phyloP scores from a whole-genome alignment of 768 basidiomycete species.

The Xerocomellus amylosporus region DNA sequence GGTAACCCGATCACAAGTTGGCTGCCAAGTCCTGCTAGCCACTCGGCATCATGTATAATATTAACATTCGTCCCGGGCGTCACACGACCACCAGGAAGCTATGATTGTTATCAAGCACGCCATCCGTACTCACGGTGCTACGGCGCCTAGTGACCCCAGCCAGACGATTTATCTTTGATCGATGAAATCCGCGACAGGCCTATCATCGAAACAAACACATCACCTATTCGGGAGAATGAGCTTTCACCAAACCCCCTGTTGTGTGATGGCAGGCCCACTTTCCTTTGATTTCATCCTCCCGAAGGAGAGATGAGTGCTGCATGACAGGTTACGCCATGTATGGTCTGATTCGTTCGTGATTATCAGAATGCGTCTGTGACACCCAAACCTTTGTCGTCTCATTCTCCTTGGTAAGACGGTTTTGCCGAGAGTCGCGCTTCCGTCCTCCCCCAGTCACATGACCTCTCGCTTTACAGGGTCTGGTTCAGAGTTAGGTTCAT shows the following conservation, averaged over 20 bases:
- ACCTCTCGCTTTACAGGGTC: background rate
- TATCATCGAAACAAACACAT: background rate
- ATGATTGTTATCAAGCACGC: background rate
- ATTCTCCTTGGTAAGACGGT: background rate
- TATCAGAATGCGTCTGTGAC: background rate
- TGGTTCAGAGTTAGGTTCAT: background rate
- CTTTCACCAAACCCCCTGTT: background rate
- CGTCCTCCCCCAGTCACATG: background rate
- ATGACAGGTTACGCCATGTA: too few species aligned
- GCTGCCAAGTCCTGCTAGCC: background rate
- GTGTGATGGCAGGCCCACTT: background rate
- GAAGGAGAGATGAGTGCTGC: background rate
- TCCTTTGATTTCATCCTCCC: background rate
- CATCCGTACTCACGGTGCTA: background rate
- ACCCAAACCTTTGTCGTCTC: background rate
- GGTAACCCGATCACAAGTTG: background rate
- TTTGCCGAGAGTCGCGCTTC: background rate
- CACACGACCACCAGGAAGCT: background rate
- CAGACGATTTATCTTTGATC: background rate
- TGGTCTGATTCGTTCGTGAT: background rate
- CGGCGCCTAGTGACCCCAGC: background rate
- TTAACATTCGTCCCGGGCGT: background rate
- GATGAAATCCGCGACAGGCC: background rate
- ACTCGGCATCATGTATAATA: too few species aligned
- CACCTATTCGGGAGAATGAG: background rate